Percentiles rank a stretch among this genome's conserved stretches.
Conservation (phyloP, 495 filamentous ascomycete species). For the Ascodesmis nigricans region DNA sequence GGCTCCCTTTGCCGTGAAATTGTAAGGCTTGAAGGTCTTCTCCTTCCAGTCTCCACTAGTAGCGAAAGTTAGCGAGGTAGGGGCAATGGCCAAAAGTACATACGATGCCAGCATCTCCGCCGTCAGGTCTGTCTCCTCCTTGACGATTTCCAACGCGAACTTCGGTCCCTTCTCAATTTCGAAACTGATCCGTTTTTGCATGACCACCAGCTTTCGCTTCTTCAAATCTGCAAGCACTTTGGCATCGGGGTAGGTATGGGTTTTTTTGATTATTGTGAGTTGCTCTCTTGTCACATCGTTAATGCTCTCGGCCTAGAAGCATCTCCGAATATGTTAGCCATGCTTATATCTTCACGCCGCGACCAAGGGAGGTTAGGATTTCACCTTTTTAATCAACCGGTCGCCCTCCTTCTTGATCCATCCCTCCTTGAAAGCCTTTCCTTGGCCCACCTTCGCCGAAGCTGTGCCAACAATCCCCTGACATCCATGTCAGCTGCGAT, state of each 20-base stretch:
- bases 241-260: slow-evolving; percentile 40
- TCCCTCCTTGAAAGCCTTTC: slow-evolving; percentile 85
- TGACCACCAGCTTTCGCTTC: slow-evolving; percentile 64
- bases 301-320: slow-evolving; percentile 37
- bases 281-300: slow-evolving; percentile 56
- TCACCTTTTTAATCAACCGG: slow-evolving; percentile 26
- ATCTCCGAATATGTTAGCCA: no score
- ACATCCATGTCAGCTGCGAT: slow-evolving; percentile 4
- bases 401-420: slow-evolving; percentile 81
- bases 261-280: slow-evolving; percentile 45
- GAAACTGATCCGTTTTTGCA: slow-evolving; percentile 71
- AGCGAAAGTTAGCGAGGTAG: slow-evolving; percentile 11
- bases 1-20: slow-evolving; percentile 80
- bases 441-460: slow-evolving; percentile 75
- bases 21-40: slow-evolving; percentile 83
- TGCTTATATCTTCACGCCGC: no score
- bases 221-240: slow-evolving; percentile 60
- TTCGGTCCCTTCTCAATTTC: slow-evolving; percentile 65
- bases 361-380: no score
- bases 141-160: slow-evolving; percentile 61
- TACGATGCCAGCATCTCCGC: slow-evolving; percentile 65
- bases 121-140: slow-evolving; percentile 89
- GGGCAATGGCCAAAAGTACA: no score
- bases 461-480: slow-evolving; percentile 51
- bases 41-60: slow-evolving; percentile 55